These are phyloP conservation scores for Puccinia novopanici DNA, from an alignment of 1,284 basidiomycete species.

Conservation along the genomic window DNA sequence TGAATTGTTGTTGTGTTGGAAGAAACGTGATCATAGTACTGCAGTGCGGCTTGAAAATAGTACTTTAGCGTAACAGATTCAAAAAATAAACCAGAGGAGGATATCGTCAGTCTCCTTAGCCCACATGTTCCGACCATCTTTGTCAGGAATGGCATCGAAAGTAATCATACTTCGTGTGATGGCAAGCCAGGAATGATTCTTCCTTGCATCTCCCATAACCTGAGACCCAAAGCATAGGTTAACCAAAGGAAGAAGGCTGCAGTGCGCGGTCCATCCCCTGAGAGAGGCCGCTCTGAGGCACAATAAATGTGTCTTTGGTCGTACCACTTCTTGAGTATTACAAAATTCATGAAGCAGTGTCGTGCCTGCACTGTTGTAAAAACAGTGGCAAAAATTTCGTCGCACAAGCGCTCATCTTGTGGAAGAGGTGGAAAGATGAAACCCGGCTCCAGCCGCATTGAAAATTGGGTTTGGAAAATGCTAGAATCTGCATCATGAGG, in stretches of 20 bases:
- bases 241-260: slow-evolving; percentile 47
- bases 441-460: slow-evolving; percentile 24
- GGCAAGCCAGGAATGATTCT: slow-evolving; percentile 19
- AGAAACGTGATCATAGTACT: slow-evolving; percentile 45
- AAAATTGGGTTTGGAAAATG: slow-evolving; percentile 7
- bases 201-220: slow-evolving; percentile 32
- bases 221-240: slow-evolving; percentile 39
- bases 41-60: slow-evolving; percentile 48
- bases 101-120: no score
- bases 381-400: slow-evolving; percentile 42
- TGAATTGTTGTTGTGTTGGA: slow-evolving; percentile 48
- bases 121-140: background rate
- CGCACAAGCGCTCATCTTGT: slow-evolving; percentile 14
- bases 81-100: slow-evolving; percentile 8
- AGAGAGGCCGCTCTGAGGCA: slow-evolving; percentile 1
- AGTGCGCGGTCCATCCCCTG: slow-evolving; percentile 18
- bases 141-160: background rate
- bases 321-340: slow-evolving; percentile 26
- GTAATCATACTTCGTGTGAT: slow-evolving; percentile 32
- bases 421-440: slow-evolving; percentile 36
- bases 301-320: slow-evolving; percentile 21
- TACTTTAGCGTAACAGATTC: background rate
- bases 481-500: background rate
- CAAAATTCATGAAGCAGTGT: slow-evolving; percentile 45
- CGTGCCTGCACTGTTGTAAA: slow-evolving; percentile 36